Base-by-base conservation (phyloP, 768 basidiomycete species). In the Boletales sp. region DNA sequence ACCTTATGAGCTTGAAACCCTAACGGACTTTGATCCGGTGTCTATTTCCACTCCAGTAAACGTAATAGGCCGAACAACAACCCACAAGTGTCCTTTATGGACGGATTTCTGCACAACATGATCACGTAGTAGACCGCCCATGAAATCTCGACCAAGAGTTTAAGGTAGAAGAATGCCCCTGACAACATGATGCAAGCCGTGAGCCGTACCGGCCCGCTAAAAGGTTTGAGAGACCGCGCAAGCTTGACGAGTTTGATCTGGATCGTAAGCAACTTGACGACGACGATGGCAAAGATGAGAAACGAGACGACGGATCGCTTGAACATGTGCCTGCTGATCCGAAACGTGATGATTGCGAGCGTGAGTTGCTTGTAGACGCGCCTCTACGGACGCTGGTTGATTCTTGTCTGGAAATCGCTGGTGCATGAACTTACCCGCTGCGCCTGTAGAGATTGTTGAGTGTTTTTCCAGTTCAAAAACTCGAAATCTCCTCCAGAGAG, bases 31-130 rank as follows among this genome's bases (percentile, higher is more conserved):
- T 28, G 25, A 49, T 43, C 15, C 14, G 1, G 33, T 28, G 3
- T 58, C 52, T 64, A 65, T 57, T 55, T 67, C 65, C 65, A 67
- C n/a, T 65, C 64, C 11, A 65, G 44, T 37, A 65, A 51, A 25
- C 64, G 64, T 37, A 67, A 36, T 32, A 65, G 33, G 14, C 65
- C 62, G 13, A 62, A 19, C 34, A 64, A 46, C 40, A 58, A 51
- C 15, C 40, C 41, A 34, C 52, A 52, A 6, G 55, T 55, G 28
- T 65, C 65, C 57, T 58, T 58, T 7, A 67, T 28, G 1, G 64
- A 57, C 21, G 64, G 65, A 21, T 55, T 65, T 49, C 56, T 64
- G 55, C 58, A 64, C 47, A 66, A 39, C 58, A 55, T 50, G 34
- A 58, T 31, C 54, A 67, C 28, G 44, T 60, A 67, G 42, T 64